phyloP scores from a whole-genome alignment of 805 yeast genomes.

The Yarrowia sp. region DNA sequence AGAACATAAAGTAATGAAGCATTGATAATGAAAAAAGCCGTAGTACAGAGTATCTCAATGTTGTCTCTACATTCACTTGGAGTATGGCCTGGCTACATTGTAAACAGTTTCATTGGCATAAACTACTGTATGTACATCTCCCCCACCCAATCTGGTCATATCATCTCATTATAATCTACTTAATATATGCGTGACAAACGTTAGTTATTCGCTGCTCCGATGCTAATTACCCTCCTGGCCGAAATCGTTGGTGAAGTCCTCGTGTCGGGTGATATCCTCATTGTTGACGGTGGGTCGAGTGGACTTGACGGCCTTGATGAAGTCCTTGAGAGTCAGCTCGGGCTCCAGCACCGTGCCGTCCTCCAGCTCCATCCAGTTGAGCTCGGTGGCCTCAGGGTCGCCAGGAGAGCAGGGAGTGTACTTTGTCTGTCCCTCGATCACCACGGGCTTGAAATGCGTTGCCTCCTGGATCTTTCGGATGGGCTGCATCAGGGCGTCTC shows the following conservation, averaged over 20 bases:
- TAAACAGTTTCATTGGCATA: too few species aligned
- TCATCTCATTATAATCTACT: slow-evolving; percentile 32
- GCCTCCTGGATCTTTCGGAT: slow-evolving; percentile 94
- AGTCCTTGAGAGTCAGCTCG: slow-evolving; percentile 85
- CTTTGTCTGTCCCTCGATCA: slow-evolving; percentile 51
- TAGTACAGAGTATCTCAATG: too few species aligned
- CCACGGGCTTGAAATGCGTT: slow-evolving; percentile 79
- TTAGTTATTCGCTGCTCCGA: slow-evolving; percentile 27
- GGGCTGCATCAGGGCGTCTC: slow-evolving; percentile 98
- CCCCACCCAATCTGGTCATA: slow-evolving; percentile 2
- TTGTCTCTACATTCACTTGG: too few species aligned
- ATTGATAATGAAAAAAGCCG: slow-evolving; percentile 2
- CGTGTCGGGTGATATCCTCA: slow-evolving; percentile 80
- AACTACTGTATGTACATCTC: too few species aligned
- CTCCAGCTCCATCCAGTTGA: slow-evolving; percentile 91
- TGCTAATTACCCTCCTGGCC: slow-evolving; percentile 92
- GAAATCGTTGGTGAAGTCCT: slow-evolving; percentile 89
- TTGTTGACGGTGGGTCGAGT: slow-evolving; percentile 95
- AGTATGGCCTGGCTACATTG: too few species aligned
- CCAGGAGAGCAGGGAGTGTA: slow-evolving; percentile 98
- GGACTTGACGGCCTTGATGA: slow-evolving; percentile 86
- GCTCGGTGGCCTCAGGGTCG: slow-evolving; percentile 81
- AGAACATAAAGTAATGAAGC: slow-evolving; percentile 24
- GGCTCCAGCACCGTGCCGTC: slow-evolving; percentile 93
- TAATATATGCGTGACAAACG: slow-evolving; percentile 36